Evolutionary conservation across 805 yeast genomes (phyloP), one percentile per base, ranked within the genome.

Genomic region (Schizosaccharomyces cryophilus): DNA sequence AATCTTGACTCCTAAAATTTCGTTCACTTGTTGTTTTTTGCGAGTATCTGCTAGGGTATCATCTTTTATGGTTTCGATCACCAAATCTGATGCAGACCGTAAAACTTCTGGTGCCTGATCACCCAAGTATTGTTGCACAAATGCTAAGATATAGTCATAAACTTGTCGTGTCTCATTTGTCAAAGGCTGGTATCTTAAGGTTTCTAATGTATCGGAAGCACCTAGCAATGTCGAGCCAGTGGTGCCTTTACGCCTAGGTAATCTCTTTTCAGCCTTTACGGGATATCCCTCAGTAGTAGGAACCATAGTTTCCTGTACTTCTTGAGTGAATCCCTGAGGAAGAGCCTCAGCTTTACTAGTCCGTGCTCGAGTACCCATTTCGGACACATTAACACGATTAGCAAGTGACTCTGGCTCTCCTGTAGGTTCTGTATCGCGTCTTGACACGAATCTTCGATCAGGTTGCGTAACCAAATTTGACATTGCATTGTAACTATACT

Each of bases 101-200:
- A 87, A 75, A 1, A 81, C 78, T 54, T 81, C 85, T 62, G 84
- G 87, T 7, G 89, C 80, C n/a, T 85, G 79, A 68, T 88, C 96
- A 13, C 83, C 84, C 48, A 85, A 70, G 19, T 75, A 73, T 2
- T 72, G 69, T 5, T 78, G 74, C 3, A 85, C 78, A 80, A 85
- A 80, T 0, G 78, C 69, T 63, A 84, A 71, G n/a, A 87, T 73
- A 54, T 74, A 68, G 54, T 80, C 83, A 68, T 81, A 84, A 0
- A 74, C 69, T 38, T 72, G 74, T 1, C 74, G 69, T 17, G 80
- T 82, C 21, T 75, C 77, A 13, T 75, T 76, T 3, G 79, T 76
- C 6, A 79, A 75, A 0, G 95, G 95, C 42, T 75, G 73, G 68
- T 88, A 88, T 6, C 74, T 72, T 42, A 83, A 70, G 24, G 75